These are phyloP conservation scores for Colletotrichum chlorophyti DNA, from an alignment of 2,329 filamentous ascomycete species.

Conservation along the genomic window DNA sequence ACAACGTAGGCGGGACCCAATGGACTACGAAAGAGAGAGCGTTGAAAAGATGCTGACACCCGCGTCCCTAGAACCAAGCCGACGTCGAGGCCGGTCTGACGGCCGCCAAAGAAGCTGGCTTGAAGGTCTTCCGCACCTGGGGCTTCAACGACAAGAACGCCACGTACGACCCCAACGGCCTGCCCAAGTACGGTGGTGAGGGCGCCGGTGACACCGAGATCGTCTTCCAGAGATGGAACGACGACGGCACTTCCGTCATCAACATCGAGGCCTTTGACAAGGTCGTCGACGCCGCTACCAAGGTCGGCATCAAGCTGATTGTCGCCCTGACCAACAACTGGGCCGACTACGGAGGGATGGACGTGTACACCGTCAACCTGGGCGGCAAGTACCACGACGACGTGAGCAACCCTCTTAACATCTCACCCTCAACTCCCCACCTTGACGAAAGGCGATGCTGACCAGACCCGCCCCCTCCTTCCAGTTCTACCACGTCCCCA, in stretches of 20 bases:
- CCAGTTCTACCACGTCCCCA: slow-evolving; percentile 55
- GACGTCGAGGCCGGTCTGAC: slow-evolving; percentile 53
- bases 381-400: slow-evolving; percentile 56
- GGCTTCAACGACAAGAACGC: slow-evolving; percentile 64
- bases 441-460: neutral
- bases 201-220: slow-evolving; percentile 51
- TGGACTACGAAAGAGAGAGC: neutral
- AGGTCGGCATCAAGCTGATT: slow-evolving; percentile 56
- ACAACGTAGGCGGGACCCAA: slow-evolving; percentile 45
- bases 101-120: slow-evolving; percentile 53
- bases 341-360: slow-evolving; percentile 62
- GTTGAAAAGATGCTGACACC: neutral
- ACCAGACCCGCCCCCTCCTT: neutral
- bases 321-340: slow-evolving; percentile 61
- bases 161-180: slow-evolving; percentile 50
- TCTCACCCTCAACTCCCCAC: neutral
- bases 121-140: slow-evolving; percentile 63
- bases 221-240: slow-evolving; percentile 52
- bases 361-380: slow-evolving; percentile 58
- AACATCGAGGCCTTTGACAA: slow-evolving; percentile 53
- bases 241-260: slow-evolving; percentile 53
- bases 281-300: slow-evolving; percentile 54
- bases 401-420: slow-evolving; percentile 33
- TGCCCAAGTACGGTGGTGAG: slow-evolving; percentile 59
- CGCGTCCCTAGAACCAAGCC: slow-evolving; percentile 47